Evolutionary conservation across 2,329 filamentous ascomycete genomes (phyloP).

Genomic region (Monilinia aucupariae): DNA sequence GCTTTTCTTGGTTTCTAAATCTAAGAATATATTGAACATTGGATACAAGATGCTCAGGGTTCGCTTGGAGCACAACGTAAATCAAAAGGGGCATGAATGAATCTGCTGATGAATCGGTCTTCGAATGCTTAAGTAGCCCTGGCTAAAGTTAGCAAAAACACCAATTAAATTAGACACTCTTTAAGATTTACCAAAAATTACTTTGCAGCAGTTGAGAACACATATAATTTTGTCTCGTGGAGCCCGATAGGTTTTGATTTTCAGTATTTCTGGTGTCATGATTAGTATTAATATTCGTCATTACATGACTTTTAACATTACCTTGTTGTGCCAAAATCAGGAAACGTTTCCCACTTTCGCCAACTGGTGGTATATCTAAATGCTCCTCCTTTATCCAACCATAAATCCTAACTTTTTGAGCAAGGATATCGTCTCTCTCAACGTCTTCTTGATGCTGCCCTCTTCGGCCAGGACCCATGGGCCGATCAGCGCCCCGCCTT

Average conservation of each 20-base stretch:
- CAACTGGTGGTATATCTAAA: constrained; percentile 81
- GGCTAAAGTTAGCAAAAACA: constrained; percentile 24
- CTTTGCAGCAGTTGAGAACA: constrained; percentile 97
- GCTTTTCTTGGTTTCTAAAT: constrained; percentile 95
- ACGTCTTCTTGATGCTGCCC: constrained; percentile 98
- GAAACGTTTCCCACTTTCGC: constrained; percentile 82
- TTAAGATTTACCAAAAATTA: constrained; percentile 72
- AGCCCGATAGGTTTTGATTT: constrained; percentile 96
- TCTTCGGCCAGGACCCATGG: constrained; percentile 73
- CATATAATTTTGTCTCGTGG: constrained; percentile 98
- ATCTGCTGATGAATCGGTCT: constrained; percentile 91
- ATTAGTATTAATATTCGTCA: constrained; percentile 25
- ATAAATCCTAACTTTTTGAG: constrained; percentile 96
- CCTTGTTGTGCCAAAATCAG: constrained; percentile 83
- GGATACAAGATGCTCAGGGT: constrained; percentile 90
- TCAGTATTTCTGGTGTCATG: constrained; percentile 66
- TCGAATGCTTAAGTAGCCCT: constrained; percentile 85
- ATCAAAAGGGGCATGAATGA: constrained; percentile 94
- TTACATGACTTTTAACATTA: constrained; percentile 35
- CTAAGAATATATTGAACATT: constrained; percentile 98
- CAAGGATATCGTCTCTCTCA: constrained; percentile 89
- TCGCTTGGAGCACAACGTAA: constrained; percentile 89
- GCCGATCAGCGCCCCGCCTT: constrained; percentile 61
- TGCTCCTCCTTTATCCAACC: constrained; percentile 91
- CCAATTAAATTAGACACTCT: constrained; percentile 23